Base-by-base conservation (phyloP, 257 asterid genomes). In the Leonotis leonurus region DNA sequence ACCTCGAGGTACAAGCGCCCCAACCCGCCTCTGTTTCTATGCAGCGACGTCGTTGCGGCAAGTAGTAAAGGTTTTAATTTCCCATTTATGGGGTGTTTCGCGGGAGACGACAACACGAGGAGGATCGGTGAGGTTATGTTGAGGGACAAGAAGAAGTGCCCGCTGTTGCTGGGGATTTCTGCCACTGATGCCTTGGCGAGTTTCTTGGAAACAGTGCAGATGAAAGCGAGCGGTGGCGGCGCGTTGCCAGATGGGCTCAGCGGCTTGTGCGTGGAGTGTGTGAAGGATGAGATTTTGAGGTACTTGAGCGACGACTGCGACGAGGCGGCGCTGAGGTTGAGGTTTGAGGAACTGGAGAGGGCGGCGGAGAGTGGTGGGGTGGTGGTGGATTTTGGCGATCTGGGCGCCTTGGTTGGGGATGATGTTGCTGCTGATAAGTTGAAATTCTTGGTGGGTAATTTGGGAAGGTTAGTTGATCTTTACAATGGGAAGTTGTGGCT, bases 91-190 rank as follows among this genome's bases (percentile, higher is more conserved):
- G 85, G 85, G 5, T 67, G 71, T n/a, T 79, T 79, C 49, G 55
- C 89, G 0, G 85, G 83, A 29, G 93, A 86, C 49, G 93, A 89
- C 57, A 80, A 65, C 80, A 60, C 76, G 27, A 85, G 69, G 55
- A 81, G 89, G 68, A 83, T 92, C 18, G 77, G 80, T 17, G 95
- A 89, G 67, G 65, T 89, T 71, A 77, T 92, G 78, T 20, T 63
- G 63, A 81, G 70, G 62, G 81, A 66, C 6, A 78, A 67, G 66
- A 73, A 76, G 22, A 80, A 75, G 74, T 81, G 84, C 78, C 99
- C 95, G 1, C 78, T 92, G 4, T 74, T 92, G 3, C 62, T 89
- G 67, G 99, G 99, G 56, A 81, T 64, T 68, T 77, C 79, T 21
- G 90, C 89, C n/a, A 27, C 41, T 35, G 91, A 81, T 10, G 81